These are phyloP conservation scores for Neoconidiobolus thromboides DNA, from an alignment of 371 early-diverging fungal genomes.

Conservation along the genomic window DNA sequence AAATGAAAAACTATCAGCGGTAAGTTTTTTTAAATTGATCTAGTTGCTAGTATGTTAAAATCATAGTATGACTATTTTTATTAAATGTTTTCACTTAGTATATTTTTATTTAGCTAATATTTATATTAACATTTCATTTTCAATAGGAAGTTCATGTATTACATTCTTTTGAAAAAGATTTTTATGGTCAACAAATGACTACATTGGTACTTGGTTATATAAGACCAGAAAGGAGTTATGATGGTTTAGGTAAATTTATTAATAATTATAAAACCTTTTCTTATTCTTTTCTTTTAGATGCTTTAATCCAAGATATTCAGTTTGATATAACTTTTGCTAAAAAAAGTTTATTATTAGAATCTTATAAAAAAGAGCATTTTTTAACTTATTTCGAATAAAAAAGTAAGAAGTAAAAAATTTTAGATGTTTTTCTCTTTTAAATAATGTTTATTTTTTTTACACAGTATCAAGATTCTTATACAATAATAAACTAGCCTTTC, in stretches of 20 bases:
- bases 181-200: constrained; percentile 68
- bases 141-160: constrained; percentile 85
- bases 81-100: too few species aligned
- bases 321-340: constrained; percentile 69
- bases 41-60: neutral
- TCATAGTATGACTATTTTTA: too few species aligned
- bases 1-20: constrained; percentile 85
- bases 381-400: neutral
- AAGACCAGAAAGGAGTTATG: constrained; percentile 78
- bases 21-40: constrained; percentile 15
- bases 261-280: neutral
- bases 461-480: too few species aligned
- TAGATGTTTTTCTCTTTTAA: too few species aligned
- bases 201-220: constrained; percentile 77
- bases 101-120: too few species aligned
- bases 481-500: too few species aligned
- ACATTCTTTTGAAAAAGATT: constrained; percentile 66
- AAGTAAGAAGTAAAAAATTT: too few species aligned
- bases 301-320: constrained; percentile 76
- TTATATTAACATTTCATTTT: neutral
- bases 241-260: constrained; percentile 38
- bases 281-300: constrained; percentile 27
- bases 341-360: constrained; percentile 21
- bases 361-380: neutral
- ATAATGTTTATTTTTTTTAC: too few species aligned